Base-by-base conservation (phyloP, 2,329 filamentous ascomycete species). In the Berkeleyomyces rouxiae region DNA sequence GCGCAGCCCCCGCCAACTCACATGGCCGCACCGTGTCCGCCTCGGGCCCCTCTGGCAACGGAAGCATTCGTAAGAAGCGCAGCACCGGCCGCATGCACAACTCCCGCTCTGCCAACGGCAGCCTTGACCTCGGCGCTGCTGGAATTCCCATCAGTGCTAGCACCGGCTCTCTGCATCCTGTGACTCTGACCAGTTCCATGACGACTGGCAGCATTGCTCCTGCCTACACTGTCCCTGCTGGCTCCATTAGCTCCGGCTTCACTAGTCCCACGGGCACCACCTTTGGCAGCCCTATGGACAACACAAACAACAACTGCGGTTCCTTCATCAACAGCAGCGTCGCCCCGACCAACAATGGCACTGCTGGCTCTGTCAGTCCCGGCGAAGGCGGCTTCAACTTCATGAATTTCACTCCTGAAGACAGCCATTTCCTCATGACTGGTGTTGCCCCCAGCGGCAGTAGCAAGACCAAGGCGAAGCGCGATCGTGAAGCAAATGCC, bases 361-460 rank as follows among this genome's bases (percentile, higher is more conserved):
- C 61, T 61, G 64, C 61, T n/a, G 58, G 68, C 65, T 64, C 69
- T 55, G 63, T 68, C 7, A 65, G 67, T 31, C 68, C 71, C 6
- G 67, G 67, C 2, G 69, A 69, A 23, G 67, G 67, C 2, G 69
- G 70, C 49, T 36, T 53, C 49, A 53, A 33, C 75, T 97, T 97
- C 70, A 88, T 96, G 66, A 97, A 97, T 73, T 96, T 88, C 74
- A 96, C 91, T 0, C 85, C 90, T 0, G 78, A 80, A 59, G 91
- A 99, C 72, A 85, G 84, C 68, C 77, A 80, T 11, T 82, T 87
- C 70, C 85, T 99, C 51, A 82, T 99, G 73, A 89, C 83, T 6
- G 92, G 91, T 4, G 93, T 99, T 10, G 93, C 93, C 55, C 92
- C 92, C 0, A 91, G 86, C 67, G 93, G 93, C 7, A 90, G 85